These are phyloP conservation scores for Ambrosia artemisiifolia DNA, from an alignment of 129 eudicot species.

Conservation along the genomic window DNA sequence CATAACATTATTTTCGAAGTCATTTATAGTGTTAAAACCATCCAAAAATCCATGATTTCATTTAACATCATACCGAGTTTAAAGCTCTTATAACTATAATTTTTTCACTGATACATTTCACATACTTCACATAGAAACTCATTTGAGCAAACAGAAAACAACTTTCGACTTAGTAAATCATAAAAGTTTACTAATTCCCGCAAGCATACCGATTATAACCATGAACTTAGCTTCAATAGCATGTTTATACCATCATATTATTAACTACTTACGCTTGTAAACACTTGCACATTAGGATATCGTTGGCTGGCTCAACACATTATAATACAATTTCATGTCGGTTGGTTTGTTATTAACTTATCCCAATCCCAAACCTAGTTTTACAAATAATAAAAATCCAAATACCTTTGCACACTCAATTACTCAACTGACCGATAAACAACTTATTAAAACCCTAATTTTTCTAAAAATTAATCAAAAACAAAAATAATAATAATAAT, in stretches of 20 bases:
- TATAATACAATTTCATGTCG: conserved; percentile 9
- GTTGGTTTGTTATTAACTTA: background rate
- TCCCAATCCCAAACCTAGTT: background rate
- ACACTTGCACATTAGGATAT: background rate
- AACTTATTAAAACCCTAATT: conserved; percentile 24
- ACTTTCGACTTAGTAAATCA: background rate
- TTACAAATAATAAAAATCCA: background rate
- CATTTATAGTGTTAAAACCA: background rate
- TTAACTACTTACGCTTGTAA: background rate
- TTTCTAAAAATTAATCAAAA: background rate
- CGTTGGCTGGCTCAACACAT: background rate
- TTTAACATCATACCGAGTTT: background rate
- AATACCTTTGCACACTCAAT: conserved; percentile 14
- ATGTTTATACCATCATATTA: background rate
- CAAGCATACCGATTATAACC: background rate
- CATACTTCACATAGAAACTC: background rate
- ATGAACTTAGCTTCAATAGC: background rate
- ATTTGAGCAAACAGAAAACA: background rate
- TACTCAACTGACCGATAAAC: conserved; percentile 10
- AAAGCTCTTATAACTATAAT: background rate
- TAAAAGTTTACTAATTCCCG: background rate
- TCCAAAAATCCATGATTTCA: background rate
- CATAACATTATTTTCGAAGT: background rate
- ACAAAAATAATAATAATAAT: background rate
- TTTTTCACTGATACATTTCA: background rate